Conservation (phyloP, 2,329 filamentous ascomycete species). For the Colletotrichum lini region DNA sequence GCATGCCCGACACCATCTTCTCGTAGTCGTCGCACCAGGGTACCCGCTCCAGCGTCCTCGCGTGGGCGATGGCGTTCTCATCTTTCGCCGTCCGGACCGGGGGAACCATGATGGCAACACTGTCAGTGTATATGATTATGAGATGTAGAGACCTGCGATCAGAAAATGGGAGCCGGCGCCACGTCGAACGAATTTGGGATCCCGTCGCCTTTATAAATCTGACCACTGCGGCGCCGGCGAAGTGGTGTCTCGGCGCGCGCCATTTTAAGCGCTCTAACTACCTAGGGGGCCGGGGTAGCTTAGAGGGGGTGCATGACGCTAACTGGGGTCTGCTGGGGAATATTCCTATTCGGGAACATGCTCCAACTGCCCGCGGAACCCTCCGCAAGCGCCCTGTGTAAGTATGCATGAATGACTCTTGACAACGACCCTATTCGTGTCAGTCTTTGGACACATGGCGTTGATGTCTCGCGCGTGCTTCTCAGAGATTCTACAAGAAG, state of each 20-base stretch:
- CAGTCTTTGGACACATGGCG: background rate
- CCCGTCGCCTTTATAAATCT: slow-evolving; percentile 4
- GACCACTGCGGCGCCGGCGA: background rate
- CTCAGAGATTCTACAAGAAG: background rate
- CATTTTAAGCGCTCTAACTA: background rate
- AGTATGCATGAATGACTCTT: background rate
- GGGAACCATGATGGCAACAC: slow-evolving; percentile 7
- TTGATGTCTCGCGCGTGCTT: background rate
- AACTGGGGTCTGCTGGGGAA: background rate
- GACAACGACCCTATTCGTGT: background rate
- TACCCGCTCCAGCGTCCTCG: slow-evolving; percentile 63
- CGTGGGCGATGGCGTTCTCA: slow-evolving; percentile 57
- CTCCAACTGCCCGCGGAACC: background rate
- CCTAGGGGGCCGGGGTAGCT: background rate
- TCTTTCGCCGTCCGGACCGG: slow-evolving; percentile 52
- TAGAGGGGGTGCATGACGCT: slow-evolving; percentile 1
- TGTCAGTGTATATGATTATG: background rate
- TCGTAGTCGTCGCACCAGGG: slow-evolving; percentile 75
- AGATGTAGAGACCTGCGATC: background rate
- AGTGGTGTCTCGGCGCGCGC: background rate
- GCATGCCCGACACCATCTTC: slow-evolving; percentile 75
- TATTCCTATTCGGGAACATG: background rate
- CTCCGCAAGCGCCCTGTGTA: slow-evolving; percentile 7
- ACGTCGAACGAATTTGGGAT: background rate
- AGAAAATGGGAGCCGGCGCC: too few relatives aligned